Conservation (phyloP, 331 rosid species). For the Arachis monticola region DNA sequence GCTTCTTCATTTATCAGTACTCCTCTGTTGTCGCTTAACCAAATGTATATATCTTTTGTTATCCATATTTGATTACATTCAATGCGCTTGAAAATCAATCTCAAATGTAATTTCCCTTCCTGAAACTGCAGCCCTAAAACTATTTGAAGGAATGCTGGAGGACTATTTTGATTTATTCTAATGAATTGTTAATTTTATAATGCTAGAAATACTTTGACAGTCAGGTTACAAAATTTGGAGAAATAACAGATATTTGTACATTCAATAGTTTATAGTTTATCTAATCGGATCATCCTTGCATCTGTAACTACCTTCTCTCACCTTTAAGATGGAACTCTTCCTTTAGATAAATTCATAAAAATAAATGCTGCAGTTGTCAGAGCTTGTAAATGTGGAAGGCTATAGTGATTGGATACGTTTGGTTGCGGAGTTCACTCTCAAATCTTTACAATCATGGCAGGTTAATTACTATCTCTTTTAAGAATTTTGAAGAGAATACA, state of each 20-base stretch:
- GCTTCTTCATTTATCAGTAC: not conserved
- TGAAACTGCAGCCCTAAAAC: conserved; percentile 27
- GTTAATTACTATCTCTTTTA: conserved; percentile 49
- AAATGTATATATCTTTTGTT: conserved; percentile 11
- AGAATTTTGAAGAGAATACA: conserved; percentile 33
- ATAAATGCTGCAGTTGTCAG: conserved; percentile 78
- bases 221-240: conserved; percentile 13
- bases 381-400: conserved; percentile 97
- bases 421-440: conserved; percentile 96
- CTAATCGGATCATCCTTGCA: not conserved
- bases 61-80: conserved; percentile 6
- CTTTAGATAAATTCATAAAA: conserved; percentile 25
- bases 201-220: not conserved
- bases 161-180: not conserved
- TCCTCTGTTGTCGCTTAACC: not conserved
- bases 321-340: conserved; percentile 8
- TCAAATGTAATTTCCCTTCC: not conserved
- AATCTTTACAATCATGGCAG: conserved; percentile 99
- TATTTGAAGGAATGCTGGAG: not conserved
- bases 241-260: conserved; percentile 4
- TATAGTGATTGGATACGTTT: conserved; percentile 97
- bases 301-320: conserved; percentile 4
- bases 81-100: conserved; percentile 20
- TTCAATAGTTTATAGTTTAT: conserved; percentile 17
- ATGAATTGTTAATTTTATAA: conserved; percentile 17